phyloP scores from a whole-genome alignment of 2,329 filamentous ascomycete species.

The Colletotrichum sp. region DNA sequence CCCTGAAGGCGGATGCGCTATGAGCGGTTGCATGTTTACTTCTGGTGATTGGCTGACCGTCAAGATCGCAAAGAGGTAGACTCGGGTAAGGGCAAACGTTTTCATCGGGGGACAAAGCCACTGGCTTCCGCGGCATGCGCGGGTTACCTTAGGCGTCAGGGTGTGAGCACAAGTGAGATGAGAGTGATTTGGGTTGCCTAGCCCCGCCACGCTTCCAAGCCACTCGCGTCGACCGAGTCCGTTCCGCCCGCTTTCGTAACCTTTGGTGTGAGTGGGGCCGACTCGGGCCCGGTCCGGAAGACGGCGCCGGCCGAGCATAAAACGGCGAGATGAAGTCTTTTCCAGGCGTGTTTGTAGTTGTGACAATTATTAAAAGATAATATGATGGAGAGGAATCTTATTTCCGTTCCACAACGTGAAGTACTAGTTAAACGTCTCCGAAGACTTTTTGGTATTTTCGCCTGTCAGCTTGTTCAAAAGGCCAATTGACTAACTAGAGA shows the following conservation, averaged over 20 bases:
- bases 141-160: background rate
- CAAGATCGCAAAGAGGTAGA: background rate
- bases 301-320: background rate
- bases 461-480: background rate
- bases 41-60: background rate
- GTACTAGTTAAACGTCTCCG: background rate
- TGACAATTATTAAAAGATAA: background rate
- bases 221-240: background rate
- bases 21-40: background rate
- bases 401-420: background rate
- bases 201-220: background rate
- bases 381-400: background rate
- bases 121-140: background rate
- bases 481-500: background rate
- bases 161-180: background rate
- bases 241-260: background rate
- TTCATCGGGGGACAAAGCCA: background rate
- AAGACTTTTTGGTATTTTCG: background rate
- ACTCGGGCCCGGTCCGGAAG: background rate
- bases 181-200: background rate
- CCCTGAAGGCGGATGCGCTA: background rate
- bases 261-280: background rate
- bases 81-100: background rate
- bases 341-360: background rate
- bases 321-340: background rate